Evolutionary conservation across 495 filamentous ascomycete genomes (phyloP), one percentile per base, ranked within the genome.

Genomic region (Achaetomiella virescens): DNA sequence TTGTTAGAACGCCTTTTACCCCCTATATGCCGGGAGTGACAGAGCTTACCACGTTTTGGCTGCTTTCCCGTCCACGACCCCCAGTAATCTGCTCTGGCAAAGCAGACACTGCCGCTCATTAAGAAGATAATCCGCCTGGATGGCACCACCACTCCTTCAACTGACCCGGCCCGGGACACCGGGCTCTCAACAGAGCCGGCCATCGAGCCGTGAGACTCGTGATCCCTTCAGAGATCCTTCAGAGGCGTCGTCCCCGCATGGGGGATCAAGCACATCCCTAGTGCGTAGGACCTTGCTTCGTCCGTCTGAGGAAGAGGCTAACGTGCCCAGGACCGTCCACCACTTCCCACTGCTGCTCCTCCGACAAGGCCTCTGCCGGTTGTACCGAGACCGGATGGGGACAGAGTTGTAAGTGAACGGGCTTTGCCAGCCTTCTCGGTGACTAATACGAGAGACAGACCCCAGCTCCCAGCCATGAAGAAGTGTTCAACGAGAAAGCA

Each of bases 191-290:
- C n/a, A 17, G 20, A 49, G 57, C 22, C 20, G 27, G 10, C 27
- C 40, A 7, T 55, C 54, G 2, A 42, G 51, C 31, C 46, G 27
- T n/a, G 40, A 21, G 25, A 33, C 44, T 35, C 45, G 37, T 4
- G 65, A 67, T 49, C 65, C 65, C 9, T 67, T 67, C 51, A 56
- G 59, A 29, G 62, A 65, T 36, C 65, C 62, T 6, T 67, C 62
- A 24, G 56, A 61, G 12, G 36, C 52, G 9, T 63, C 62, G 20
- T 63, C 55, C 3, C 49, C 57, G n/a, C 46, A 18, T 20, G 49
- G 40, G n/a, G 59, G 45, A 3, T 63, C 61, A 17, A 64, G 61
- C 20, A 49, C 60, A 38, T 66, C 60, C 6, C 36, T 41, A 35
- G 62, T 67, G 49, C 29, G 58, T 56, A 15, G 33, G 2, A 33